Evolutionary conservation across 2,329 filamentous ascomycete genomes (phyloP).

Genomic region (Sclerotinia subarctica): DNA sequence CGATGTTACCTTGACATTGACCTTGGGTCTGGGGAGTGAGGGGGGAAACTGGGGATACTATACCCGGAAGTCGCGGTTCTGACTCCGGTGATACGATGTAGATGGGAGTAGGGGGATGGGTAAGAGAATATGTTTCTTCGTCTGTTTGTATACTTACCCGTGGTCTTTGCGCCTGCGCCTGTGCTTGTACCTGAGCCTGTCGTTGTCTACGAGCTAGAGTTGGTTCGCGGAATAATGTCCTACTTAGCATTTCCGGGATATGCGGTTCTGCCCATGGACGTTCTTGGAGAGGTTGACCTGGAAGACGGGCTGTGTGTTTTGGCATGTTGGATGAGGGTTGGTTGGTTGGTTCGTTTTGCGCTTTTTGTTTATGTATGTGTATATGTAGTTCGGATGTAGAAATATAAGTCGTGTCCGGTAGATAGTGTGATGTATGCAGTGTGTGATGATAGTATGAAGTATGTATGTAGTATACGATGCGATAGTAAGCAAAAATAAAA

Average conservation of each 20-base stretch:
- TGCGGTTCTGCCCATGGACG: neutral
- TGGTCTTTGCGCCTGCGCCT: neutral
- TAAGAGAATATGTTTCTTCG: neutral
- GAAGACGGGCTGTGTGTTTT: neutral
- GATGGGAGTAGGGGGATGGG: neutral
- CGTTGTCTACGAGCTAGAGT: neutral
- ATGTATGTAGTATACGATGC: neutral
- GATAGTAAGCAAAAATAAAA: neutral
- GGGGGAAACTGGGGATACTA: neutral
- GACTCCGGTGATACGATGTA: neutral
- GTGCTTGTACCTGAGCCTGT: neutral
- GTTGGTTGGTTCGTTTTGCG: neutral
- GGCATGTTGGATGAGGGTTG: neutral
- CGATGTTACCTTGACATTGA: too few species aligned
- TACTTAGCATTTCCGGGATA: neutral
- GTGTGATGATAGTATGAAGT: neutral
- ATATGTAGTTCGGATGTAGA: too few species aligned
- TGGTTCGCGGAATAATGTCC: neutral
- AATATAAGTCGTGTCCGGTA: too few species aligned
- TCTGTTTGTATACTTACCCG: neutral
- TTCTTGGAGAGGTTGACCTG: neutral
- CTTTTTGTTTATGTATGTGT: neutral
- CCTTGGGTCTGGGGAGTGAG: neutral
- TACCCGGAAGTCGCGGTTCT: neutral
- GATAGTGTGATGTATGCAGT: too few species aligned